Evolutionary conservation across 495 filamentous ascomycete genomes (phyloP).

Genomic region (Podospora australis): DNA sequence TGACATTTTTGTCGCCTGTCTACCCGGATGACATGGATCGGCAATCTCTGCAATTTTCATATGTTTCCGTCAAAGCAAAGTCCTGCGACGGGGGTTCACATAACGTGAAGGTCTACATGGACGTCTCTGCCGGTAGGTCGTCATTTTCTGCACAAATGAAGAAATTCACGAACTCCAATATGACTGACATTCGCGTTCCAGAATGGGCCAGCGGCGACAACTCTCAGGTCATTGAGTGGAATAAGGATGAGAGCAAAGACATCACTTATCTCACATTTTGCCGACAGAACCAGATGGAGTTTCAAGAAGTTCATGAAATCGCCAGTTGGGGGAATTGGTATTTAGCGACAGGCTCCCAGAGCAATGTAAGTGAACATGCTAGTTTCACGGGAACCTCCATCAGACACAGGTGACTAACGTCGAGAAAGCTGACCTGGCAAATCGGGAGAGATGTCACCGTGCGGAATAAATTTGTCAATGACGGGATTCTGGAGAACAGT

Average conservation of each 20-base stretch:
- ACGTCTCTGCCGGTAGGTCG: constrained; percentile 75
- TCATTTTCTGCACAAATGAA: constrained; percentile 33
- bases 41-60: constrained; percentile 85
- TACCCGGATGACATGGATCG: constrained; percentile 78
- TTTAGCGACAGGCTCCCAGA: constrained; percentile 45
- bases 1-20: constrained; percentile 84
- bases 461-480: constrained; percentile 58
- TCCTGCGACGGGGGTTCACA: constrained; percentile 50
- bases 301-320: constrained; percentile 64
- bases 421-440: constrained; percentile 47
- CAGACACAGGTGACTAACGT: constrained; percentile 12
- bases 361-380: constrained; percentile 30
- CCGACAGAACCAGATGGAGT: constrained; percentile 54
- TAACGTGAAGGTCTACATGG: constrained; percentile 73
- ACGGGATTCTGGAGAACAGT: constrained; percentile 55
- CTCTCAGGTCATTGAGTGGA: constrained; percentile 33
- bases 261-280: constrained; percentile 50
- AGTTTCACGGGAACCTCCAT: too few species aligned
- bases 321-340: constrained; percentile 86
- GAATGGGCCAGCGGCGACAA: constrained; percentile 42
- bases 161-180: too few species aligned
- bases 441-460: constrained; percentile 60
- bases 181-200: constrained; percentile 21
- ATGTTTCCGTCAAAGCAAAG: constrained; percentile 62
- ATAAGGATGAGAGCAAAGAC: constrained; percentile 28